A percentile compares a stretch with the other conserved stretches of the same genome.
Conservation (phyloP, 2,329 filamentous ascomycete species). For the Alternaria infectoria region DNA sequence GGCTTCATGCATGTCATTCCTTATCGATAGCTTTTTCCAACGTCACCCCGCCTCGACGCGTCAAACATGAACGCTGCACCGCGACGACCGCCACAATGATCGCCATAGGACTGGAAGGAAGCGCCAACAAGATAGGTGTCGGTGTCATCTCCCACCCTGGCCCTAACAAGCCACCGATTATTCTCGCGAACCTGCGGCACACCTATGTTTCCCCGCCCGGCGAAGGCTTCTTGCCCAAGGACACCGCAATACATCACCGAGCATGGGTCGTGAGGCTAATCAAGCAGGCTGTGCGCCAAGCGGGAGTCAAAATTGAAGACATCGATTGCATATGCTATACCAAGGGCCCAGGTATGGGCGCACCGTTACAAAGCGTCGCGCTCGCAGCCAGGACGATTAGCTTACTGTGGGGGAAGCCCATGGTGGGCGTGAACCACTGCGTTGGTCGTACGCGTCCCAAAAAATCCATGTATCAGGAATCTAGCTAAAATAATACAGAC, state of each 20-base stretch:
- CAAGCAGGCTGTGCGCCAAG: conserved; percentile 76
- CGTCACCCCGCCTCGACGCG: conserved; percentile 31
- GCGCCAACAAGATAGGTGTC: conserved; percentile 96
- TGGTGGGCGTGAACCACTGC: conserved; percentile 97
- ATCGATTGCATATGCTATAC: conserved; percentile 96
- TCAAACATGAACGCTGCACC: conserved; percentile 6
- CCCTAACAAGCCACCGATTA: conserved; percentile 52
- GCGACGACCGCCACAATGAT: conserved; percentile 57
- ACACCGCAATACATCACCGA: conserved; percentile 92
- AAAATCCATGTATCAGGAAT: not conserved
- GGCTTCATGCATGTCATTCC: conserved; percentile 8
- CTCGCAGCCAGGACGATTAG: conserved; percentile 81
- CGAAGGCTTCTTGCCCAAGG: conserved; percentile 93
- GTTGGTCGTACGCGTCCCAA: conserved; percentile 70
- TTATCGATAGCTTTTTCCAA: conserved; percentile 28
- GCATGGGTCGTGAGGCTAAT: conserved; percentile 82
- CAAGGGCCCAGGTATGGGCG: conserved; percentile 94
- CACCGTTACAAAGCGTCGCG: conserved; percentile 84
- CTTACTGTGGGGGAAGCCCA: conserved; percentile 83
- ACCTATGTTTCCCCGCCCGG: conserved; percentile 92
- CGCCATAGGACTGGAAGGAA: conserved; percentile 82
- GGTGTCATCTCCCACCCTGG: conserved; percentile 83
- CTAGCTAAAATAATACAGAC: conserved; percentile 52
- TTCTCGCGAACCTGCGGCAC: conserved; percentile 93
- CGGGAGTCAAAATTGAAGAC: conserved; percentile 61